Percentiles rank a stretch among this genome's conserved stretches.
These are phyloP conservation scores for Lachnum nothofagi DNA, from an alignment of 2,329 filamentous ascomycete species.

Conservation along the genomic window DNA sequence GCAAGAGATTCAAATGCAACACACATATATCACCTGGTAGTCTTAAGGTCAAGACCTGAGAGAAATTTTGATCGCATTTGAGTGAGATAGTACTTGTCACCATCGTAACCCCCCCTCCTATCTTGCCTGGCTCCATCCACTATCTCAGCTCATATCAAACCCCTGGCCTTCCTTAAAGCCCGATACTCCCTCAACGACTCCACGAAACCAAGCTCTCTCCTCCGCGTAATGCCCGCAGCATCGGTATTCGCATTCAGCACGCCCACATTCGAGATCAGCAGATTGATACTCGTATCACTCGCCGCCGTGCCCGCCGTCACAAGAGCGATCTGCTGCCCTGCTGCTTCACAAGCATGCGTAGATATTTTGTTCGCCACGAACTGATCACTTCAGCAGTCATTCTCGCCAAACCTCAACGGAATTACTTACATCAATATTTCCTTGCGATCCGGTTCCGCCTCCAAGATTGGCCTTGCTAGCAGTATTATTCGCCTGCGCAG, in stretches of 20 bases:
- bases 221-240: conserved; percentile 17
- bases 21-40: no score
- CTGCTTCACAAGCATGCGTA: conserved; percentile 20
- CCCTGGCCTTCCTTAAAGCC: not conserved
- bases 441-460: conserved; percentile 16
- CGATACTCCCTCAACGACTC: not conserved
- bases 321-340: conserved; percentile 19
- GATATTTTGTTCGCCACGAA: conserved; percentile 24
- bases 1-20: no score
- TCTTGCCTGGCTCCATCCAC: no score
- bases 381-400: conserved; percentile 11
- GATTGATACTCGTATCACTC: conserved; percentile 19
- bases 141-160: not conserved
- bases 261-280: conserved; percentile 26
- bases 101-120: no score
- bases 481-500: conserved; percentile 19
- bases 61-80: no score
- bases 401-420: no score
- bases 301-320: conserved; percentile 3
- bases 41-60: no score
- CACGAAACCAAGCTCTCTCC: conserved; percentile 5
- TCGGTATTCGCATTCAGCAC: conserved; percentile 24
- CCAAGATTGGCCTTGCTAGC: conserved; percentile 17
- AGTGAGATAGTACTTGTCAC: no score
- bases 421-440: conserved; percentile 24